A percentile compares a stretch with the other conserved stretches of the same genome.
phyloP scores from a whole-genome alignment of 352 stramenopile species.

The Phytophthora pluvialis region DNA sequence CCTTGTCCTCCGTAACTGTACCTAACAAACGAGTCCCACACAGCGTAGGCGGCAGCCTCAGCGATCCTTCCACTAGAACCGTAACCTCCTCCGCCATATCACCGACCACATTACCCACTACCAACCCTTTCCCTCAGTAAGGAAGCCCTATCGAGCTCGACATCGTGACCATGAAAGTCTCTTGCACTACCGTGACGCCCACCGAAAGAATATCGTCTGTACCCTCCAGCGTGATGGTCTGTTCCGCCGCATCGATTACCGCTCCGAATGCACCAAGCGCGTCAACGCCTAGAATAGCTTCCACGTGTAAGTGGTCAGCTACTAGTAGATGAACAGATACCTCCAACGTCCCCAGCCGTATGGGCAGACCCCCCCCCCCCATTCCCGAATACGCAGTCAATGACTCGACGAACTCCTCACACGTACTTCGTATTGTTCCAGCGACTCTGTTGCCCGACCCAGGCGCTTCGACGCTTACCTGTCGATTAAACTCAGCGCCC shows the following conservation, averaged over 20 bases:
- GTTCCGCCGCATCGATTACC: slow-evolving; percentile 7
- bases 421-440: no score
- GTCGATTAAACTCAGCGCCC: no score
- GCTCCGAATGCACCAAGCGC: slow-evolving; percentile 5
- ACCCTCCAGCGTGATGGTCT: slow-evolving; percentile 1
- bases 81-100: not conserved
- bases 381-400: no score
- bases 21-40: slow-evolving; percentile 2
- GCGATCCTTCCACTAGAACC: no score
- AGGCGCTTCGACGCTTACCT: no score
- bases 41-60: not conserved
- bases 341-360: no score
- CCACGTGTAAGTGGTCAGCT: slow-evolving; percentile 1
- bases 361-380: no score
- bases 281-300: slow-evolving; percentile 9
- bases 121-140: not conserved
- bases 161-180: slow-evolving; percentile 3
- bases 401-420: no score
- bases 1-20: not conserved
- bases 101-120: not conserved
- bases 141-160: not conserved
- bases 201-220: not conserved
- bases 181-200: slow-evolving; percentile 4
- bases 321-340: no score
- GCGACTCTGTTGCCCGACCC: no score